Conservation (phyloP, 208 protist genomes). For the Leptomonas seymouri region DNA sequence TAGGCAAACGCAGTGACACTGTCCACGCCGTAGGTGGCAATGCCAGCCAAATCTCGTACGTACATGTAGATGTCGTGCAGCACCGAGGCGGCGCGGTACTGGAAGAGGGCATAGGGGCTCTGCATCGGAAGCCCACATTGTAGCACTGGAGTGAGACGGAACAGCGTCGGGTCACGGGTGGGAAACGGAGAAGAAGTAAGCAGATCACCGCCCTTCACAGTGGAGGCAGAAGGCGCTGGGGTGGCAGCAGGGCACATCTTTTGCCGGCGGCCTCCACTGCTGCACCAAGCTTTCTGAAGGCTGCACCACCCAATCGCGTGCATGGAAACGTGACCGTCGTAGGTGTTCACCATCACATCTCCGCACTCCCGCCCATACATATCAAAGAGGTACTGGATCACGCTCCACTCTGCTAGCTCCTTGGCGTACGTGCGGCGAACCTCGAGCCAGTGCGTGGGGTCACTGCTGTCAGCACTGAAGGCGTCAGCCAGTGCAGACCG, state of each 20-base stretch:
- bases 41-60: constrained; percentile 67
- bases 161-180: constrained; percentile 68
- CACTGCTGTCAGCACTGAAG: constrained; percentile 45
- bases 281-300: constrained; percentile 36
- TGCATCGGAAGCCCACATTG: constrained; percentile 49
- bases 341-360: constrained; percentile 75
- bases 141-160: constrained; percentile 71
- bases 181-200: constrained; percentile 57
- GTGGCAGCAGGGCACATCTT: not conserved
- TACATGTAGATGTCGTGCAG: constrained; percentile 66
- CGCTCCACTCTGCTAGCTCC: constrained; percentile 86
- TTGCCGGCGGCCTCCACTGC: not conserved
- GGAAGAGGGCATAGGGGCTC: constrained; percentile 69
- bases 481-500: constrained; percentile 42
- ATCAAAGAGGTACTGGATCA: constrained; percentile 81
- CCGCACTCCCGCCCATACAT: constrained; percentile 49
- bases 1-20: constrained; percentile 38
- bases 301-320: constrained; percentile 68
- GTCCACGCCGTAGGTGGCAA: constrained; percentile 70
- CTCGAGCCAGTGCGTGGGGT: constrained; percentile 66
- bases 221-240: not conserved
- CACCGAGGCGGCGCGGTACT: constrained; percentile 44
- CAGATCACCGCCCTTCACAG: not conserved
- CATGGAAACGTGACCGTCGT: constrained; percentile 70
- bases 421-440: constrained; percentile 53